Evolutionary conservation across 176 grass and related monocot species (phyloP), one percentile per base, ranked within the genome.

Genomic region (Carex kokanica): DNA sequence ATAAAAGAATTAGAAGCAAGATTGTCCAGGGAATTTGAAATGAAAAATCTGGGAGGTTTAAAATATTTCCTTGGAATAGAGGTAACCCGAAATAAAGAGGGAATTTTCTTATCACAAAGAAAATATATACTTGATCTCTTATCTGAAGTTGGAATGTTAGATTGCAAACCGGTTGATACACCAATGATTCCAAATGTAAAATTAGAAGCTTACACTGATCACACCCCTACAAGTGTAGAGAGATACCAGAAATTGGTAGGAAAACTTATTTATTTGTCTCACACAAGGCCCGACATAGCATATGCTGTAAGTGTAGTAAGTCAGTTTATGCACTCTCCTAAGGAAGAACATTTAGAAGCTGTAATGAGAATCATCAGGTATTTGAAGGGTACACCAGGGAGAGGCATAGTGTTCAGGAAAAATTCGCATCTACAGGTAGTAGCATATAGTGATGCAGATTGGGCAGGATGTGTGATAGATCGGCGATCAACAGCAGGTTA

Each of bases 11-110:
- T 83, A n/a, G 69, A 55, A 57, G 38, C 9, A 51, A 34, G 12
- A 14, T 21, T 83, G 36, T 69, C 32, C 0, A 25, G 17, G 2
- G 27, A 54, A 29, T 84, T 86, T 69, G 59, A 78, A 18, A 52
- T 86, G 59, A 68, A 18, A 2, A 63, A 69, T 68, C 54, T 86
- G 38, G 74, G 57, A 5, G 17, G 52, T 0, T 18, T 85, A 1
- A 21, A 85, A 1, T 85, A 55, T 38, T 85, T 85, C 40, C 16
- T 80, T 6, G 72, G 84, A 6, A n/a, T 86, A 5, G 60, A 86
- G 9, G 84, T 86, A 4, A 40, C 68, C 11, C 64, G 45, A 60
- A 38, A 36, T 20, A 60, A 2, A 1, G 18, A 72, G 29, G 47
- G 1, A 12, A 84, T 84, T 10, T 72, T 59, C 27, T 0, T 83